A percentile compares a stretch with the other conserved stretches of the same genome.
These are phyloP conservation scores for Auricularia cornea DNA, from an alignment of 768 basidiomycete species.

Conservation along the genomic window DNA sequence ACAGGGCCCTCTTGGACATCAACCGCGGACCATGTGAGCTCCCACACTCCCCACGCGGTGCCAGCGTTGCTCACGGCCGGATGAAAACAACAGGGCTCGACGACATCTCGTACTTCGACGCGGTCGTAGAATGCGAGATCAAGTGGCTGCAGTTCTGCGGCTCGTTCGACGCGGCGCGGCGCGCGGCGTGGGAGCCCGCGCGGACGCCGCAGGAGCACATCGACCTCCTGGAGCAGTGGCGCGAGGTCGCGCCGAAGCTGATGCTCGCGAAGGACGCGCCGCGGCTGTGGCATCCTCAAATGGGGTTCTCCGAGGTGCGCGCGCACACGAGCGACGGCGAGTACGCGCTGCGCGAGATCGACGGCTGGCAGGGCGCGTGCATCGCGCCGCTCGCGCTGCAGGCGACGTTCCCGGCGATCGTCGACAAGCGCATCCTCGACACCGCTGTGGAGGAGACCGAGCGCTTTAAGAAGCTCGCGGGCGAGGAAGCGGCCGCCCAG, in stretches of 20 bases:
- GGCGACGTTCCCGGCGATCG: background rate
- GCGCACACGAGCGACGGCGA: background rate
- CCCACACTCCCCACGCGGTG: too few relatives aligned
- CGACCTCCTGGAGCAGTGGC: background rate
- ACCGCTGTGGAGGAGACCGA: too few relatives aligned
- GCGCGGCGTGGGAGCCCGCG: background rate
- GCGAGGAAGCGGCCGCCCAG: too few relatives aligned
- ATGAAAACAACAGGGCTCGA: background rate
- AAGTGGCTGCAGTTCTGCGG: background rate
- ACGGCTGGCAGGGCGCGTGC: background rate
- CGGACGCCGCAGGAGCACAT: background rate
- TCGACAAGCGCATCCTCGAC: background rate
- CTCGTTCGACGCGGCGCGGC: background rate
- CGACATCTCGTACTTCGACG: background rate
- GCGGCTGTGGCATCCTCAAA: background rate
- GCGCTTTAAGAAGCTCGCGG: background rate
- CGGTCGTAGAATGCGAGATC: background rate
- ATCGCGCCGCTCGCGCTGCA: background rate
- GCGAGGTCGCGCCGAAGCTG: background rate
- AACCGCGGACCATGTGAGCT: background rate
- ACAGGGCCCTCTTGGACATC: background rate
- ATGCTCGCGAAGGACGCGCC: background rate
- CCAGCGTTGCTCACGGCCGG: too few relatives aligned
- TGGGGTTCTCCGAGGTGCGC: background rate
- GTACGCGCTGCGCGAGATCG: background rate